Conservation (phyloP, 129 eudicot genomes). For the Arctium lappa region DNA sequence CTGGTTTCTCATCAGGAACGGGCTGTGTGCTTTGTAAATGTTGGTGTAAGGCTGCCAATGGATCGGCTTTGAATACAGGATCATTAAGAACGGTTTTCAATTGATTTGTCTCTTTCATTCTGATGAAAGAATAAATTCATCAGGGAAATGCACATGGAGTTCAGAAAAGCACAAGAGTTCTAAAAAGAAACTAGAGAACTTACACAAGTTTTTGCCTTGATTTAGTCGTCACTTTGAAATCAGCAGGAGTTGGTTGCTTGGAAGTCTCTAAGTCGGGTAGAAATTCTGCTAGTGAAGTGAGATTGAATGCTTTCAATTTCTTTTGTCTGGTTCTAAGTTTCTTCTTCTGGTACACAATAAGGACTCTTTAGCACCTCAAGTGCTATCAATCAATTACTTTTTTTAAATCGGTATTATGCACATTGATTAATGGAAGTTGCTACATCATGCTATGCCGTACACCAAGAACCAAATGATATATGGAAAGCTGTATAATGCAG, state of each 20-base stretch:
- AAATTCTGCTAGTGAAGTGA: constrained; percentile 54
- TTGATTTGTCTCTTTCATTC: constrained; percentile 69
- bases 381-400: neutral
- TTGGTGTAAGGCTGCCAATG: constrained; percentile 77
- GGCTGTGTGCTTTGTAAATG: constrained; percentile 89
- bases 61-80: constrained; percentile 71
- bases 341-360: constrained; percentile 40
- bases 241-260: constrained; percentile 33
- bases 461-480: no score
- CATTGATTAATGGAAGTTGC: neutral
- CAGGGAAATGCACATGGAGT: neutral
- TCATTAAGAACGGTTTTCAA: constrained; percentile 59
- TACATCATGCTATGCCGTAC: no score
- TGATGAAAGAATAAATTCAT: constrained; percentile 18
- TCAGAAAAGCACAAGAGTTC: neutral
- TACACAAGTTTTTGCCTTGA: constrained; percentile 69
- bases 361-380: neutral
- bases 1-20: constrained; percentile 45
- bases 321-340: constrained; percentile 47
- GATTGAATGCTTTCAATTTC: constrained; percentile 79
- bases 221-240: constrained; percentile 62
- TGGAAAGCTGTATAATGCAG: neutral
- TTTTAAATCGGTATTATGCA: neutral
- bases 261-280: constrained; percentile 57
- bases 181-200: constrained; percentile 23